Evolutionary conservation across 805 yeast genomes (phyloP).

Genomic region (Saccharomycopsis fibuligera): DNA sequence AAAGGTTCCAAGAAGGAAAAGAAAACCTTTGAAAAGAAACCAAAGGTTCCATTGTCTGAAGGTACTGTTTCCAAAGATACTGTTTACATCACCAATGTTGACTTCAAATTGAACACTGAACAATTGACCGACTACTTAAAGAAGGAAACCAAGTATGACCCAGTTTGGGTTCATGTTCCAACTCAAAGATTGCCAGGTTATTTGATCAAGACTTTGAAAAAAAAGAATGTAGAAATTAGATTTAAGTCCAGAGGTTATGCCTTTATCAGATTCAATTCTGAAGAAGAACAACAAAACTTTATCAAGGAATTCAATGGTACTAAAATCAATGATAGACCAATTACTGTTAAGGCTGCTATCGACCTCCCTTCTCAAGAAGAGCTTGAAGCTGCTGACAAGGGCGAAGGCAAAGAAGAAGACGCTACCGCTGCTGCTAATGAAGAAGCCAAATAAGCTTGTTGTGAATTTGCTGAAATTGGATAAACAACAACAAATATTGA

Average conservation of each 20-base stretch:
- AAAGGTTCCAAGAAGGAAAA: conserved; percentile 17
- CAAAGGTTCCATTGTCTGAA: conserved; percentile 32
- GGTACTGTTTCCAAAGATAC: conserved; percentile 54
- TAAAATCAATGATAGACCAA: conserved; percentile 55
- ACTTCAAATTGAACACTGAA: conserved; percentile 41
- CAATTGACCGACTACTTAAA: conserved; percentile 41
- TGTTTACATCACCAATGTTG: conserved; percentile 56
- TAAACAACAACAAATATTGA: too few relatives aligned
- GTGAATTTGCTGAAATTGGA: too few relatives aligned
- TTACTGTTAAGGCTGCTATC: conserved; percentile 68
- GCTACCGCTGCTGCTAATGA: conserved; percentile 1
- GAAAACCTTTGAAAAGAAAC: conserved; percentile 4
- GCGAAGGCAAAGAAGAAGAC: conserved; percentile 13
- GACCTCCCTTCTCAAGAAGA: conserved; percentile 35
- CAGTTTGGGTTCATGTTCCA: conserved; percentile 57
- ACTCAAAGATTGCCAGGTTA: conserved; percentile 39
- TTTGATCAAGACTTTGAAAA: conserved; percentile 38
- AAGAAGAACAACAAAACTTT: conserved; percentile 56
- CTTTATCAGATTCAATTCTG: conserved; percentile 50
- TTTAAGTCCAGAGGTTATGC: conserved; percentile 56
- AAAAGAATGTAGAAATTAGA: conserved; percentile 40
- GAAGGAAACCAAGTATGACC: conserved; percentile 33
- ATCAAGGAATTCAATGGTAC: conserved; percentile 63
- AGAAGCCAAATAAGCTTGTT: neutral
- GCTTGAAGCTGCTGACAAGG: conserved; percentile 22